These are phyloP conservation scores for Metschnikowia vanudenii DNA, from an alignment of 805 yeast genomes.

Conservation along the genomic window DNA sequence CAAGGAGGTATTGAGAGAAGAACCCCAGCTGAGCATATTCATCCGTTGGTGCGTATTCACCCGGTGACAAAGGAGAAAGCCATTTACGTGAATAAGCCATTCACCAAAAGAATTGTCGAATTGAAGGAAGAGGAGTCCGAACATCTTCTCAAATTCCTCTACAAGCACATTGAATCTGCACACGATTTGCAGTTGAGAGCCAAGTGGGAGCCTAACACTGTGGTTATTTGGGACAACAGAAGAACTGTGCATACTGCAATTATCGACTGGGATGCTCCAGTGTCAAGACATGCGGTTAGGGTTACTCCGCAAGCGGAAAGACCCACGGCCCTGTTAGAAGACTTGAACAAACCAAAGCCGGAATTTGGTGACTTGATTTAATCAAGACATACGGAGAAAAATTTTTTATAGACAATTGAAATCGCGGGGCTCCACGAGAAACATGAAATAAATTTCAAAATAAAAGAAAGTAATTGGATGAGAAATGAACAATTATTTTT, in stretches of 20 bases:
- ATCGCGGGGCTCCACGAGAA: background rate
- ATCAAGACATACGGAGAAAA: background rate
- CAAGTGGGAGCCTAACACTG: slow-evolving; percentile 37
- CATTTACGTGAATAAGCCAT: slow-evolving; percentile 33
- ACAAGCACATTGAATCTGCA: slow-evolving; percentile 31
- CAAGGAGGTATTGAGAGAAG: slow-evolving; percentile 37
- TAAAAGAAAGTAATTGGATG: background rate
- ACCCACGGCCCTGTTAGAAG: slow-evolving; percentile 37
- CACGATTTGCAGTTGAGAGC: slow-evolving; percentile 39
- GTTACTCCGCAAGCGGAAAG: slow-evolving; percentile 39
- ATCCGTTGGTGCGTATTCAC: slow-evolving; percentile 36
- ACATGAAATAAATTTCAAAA: too few species aligned
- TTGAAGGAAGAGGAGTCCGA: slow-evolving; percentile 36
- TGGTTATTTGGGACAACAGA: slow-evolving; percentile 39
- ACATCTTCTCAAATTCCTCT: slow-evolving; percentile 31
- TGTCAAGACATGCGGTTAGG: slow-evolving; percentile 37
- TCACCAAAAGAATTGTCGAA: slow-evolving; percentile 35
- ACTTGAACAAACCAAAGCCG: slow-evolving; percentile 31
- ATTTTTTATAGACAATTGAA: too few species aligned
- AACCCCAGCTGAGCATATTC: slow-evolving; percentile 33
- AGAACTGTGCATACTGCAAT: slow-evolving; percentile 35
- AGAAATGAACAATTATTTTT: background rate
- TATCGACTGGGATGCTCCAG: slow-evolving; percentile 36
- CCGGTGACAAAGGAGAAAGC: slow-evolving; percentile 35
- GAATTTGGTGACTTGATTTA: slow-evolving; percentile 9